Percentiles rank a stretch among this genome's conserved stretches.
Conservation (phyloP, 306 rosid species). For the Sicyos edulis region DNA sequence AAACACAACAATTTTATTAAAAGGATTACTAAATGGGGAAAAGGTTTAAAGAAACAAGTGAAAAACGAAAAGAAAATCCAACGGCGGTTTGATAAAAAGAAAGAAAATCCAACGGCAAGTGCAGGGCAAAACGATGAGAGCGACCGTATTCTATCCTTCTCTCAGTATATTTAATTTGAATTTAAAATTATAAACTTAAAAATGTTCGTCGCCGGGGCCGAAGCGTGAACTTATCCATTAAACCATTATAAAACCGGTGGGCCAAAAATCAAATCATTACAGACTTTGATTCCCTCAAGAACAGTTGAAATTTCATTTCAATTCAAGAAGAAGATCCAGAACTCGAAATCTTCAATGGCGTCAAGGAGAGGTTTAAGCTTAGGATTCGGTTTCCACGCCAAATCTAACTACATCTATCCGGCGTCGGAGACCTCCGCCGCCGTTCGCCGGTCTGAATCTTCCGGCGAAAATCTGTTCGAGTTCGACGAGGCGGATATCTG, state of each 20-base stretch:
- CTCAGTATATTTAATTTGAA: too few relatives aligned
- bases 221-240: conserved; percentile 32
- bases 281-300: background rate
- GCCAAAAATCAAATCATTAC: background rate
- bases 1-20: background rate
- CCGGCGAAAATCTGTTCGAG: conserved; percentile 34
- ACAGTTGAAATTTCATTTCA: conserved; percentile 2
- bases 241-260: conserved; percentile 27
- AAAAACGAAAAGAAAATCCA: background rate
- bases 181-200: background rate
- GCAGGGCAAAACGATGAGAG: conserved; percentile 25
- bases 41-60: too few relatives aligned
- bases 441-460: background rate
- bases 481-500: conserved; percentile 60
- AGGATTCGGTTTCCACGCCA: conserved; percentile 24
- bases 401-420: conserved; percentile 45
- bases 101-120: background rate
- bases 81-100: too few relatives aligned
- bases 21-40: too few relatives aligned
- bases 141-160: conserved; percentile 19
- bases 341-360: conserved; percentile 48
- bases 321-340: background rate
- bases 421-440: conserved; percentile 21
- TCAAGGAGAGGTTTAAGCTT: conserved; percentile 39
- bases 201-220: conserved; percentile 21